These are phyloP conservation scores for Exophiala lecanii-corni DNA, from an alignment of 2,329 filamentous ascomycete species.

Conservation along the genomic window DNA sequence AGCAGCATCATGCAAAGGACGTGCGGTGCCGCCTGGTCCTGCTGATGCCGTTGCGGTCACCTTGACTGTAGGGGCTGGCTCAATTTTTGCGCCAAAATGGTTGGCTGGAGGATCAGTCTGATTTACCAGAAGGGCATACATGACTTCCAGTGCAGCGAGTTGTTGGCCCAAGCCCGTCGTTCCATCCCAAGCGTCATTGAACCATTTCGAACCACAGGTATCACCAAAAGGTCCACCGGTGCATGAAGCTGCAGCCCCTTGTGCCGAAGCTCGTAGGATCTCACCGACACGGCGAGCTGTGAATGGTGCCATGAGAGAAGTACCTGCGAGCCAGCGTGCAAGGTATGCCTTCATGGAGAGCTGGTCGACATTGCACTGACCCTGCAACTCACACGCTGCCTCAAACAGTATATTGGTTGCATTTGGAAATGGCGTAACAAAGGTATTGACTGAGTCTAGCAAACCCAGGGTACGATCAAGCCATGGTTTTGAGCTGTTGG, in stretches of 20 bases:
- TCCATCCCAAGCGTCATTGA: slow-evolving; percentile 49
- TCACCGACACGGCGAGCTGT: slow-evolving; percentile 53
- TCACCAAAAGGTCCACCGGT: slow-evolving; percentile 54
- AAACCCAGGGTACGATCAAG: slow-evolving; percentile 52
- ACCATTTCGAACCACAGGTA: slow-evolving; percentile 63
- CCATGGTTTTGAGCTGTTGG: slow-evolving; percentile 54
- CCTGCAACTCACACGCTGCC: slow-evolving; percentile 57
- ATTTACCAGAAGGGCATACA: slow-evolving; percentile 34
- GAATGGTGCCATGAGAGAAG: slow-evolving; percentile 58
- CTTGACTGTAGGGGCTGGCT: slow-evolving; percentile 8
- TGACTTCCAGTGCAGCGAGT: slow-evolving; percentile 61
- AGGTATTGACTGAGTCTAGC: slow-evolving; percentile 45
- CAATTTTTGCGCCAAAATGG: slow-evolving; percentile 12
- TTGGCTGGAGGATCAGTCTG: slow-evolving; percentile 22
- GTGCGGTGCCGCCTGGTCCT: slow-evolving; percentile 7
- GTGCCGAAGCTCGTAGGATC: slow-evolving; percentile 54
- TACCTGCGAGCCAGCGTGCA: slow-evolving; percentile 59
- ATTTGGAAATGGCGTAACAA: slow-evolving; percentile 43
- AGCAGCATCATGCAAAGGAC: slow-evolving; percentile 19
- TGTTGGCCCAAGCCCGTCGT: slow-evolving; percentile 62
- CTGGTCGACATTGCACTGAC: slow-evolving; percentile 66
- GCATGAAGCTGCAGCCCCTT: slow-evolving; percentile 57
- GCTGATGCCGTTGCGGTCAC: slow-evolving; percentile 12
- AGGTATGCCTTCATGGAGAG: slow-evolving; percentile 67
- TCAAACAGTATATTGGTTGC: slow-evolving; percentile 58